These are phyloP conservation scores for Protomyces pachydermus DNA, from an alignment of 1,139 yeast genomes.

Conservation along the genomic window DNA sequence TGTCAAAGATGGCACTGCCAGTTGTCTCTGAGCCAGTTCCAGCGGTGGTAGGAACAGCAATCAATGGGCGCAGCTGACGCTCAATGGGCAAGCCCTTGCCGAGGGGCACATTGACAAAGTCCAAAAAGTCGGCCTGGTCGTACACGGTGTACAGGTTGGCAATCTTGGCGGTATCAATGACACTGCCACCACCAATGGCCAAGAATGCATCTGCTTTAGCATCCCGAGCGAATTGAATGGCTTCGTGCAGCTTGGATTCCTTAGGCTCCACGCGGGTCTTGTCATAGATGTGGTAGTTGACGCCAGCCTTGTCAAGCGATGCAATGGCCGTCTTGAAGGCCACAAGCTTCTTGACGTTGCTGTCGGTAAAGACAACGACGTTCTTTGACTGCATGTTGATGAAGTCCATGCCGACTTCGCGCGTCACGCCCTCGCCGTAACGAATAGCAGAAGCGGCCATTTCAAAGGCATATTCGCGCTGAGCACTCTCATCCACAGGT, in stretches of 20 bases:
- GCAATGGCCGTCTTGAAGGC: conserved; percentile 40
- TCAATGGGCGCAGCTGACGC: conserved; percentile 40
- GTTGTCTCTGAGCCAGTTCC: conserved; percentile 41
- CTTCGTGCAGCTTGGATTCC: conserved; percentile 40
- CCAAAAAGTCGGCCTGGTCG: conserved; percentile 42
- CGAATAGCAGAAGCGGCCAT: conserved; percentile 44
- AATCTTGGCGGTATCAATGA: conserved; percentile 44
- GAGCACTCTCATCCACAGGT: conserved; percentile 24
- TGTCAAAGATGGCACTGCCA: conserved; percentile 37
- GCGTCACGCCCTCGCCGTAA: conserved; percentile 43
- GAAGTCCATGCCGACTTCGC: conserved; percentile 44
- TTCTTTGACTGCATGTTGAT: conserved; percentile 39
- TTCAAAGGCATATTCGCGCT: conserved; percentile 39
- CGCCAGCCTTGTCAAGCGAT: conserved; percentile 41
- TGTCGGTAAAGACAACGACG: conserved; percentile 41
- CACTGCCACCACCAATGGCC: conserved; percentile 46
- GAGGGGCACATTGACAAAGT: conserved; percentile 44
- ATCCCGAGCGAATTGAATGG: conserved; percentile 42
- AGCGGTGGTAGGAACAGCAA: conserved; percentile 48
- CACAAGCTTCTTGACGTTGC: conserved; percentile 36
- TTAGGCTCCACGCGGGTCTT: conserved; percentile 44
- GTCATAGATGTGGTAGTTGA: conserved; percentile 41
- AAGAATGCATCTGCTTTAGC: conserved; percentile 42
- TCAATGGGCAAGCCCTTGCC: conserved; percentile 44
- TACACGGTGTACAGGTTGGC: conserved; percentile 43